Evolutionary conservation across 352 stramenopile genomes (phyloP).

Genomic region (Pythium rhizo-oryzae): DNA sequence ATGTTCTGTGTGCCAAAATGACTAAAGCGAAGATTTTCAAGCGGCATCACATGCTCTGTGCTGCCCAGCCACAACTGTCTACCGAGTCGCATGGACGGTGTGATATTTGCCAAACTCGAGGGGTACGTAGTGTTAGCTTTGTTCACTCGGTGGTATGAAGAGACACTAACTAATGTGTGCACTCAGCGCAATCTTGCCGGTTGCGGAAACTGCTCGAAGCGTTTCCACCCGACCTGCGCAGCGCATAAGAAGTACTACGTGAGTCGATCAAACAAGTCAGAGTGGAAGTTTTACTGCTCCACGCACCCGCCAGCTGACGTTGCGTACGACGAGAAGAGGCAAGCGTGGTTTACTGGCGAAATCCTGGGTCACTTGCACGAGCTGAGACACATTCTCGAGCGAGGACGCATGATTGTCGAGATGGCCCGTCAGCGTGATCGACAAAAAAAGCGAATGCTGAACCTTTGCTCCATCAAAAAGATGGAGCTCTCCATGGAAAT

Average conservation of each 20-base stretch:
- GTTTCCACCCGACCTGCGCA: constrained; percentile 78
- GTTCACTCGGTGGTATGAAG: not conserved
- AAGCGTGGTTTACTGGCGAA: constrained; percentile 81
- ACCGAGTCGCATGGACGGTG: constrained; percentile 39
- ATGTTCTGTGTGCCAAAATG: constrained; percentile 81
- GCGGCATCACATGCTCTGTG: constrained; percentile 62
- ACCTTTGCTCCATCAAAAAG: constrained; percentile 55
- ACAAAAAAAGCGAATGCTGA: constrained; percentile 81
- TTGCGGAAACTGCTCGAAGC: constrained; percentile 62
- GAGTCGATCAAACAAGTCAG: constrained; percentile 53
- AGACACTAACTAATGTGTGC: not conserved
- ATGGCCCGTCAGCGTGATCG: constrained; percentile 85
- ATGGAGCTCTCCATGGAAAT: constrained; percentile 76
- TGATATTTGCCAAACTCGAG: constrained; percentile 57
- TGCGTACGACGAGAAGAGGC: constrained; percentile 68
- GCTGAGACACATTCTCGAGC: constrained; percentile 74
- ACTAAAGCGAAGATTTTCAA: constrained; percentile 70
- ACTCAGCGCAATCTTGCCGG: constrained; percentile 49
- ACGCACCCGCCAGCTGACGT: constrained; percentile 62
- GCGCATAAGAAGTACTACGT: constrained; percentile 67
- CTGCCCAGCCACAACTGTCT: constrained; percentile 32
- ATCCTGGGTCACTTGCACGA: constrained; percentile 77
- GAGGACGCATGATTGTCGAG: constrained; percentile 82
- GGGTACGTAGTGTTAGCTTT: constrained; percentile 29
- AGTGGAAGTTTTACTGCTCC: constrained; percentile 84